These are phyloP conservation scores for Dunaliella sp. DNA, from an alignment of 139 green algal genomes.

Conservation along the genomic window DNA sequence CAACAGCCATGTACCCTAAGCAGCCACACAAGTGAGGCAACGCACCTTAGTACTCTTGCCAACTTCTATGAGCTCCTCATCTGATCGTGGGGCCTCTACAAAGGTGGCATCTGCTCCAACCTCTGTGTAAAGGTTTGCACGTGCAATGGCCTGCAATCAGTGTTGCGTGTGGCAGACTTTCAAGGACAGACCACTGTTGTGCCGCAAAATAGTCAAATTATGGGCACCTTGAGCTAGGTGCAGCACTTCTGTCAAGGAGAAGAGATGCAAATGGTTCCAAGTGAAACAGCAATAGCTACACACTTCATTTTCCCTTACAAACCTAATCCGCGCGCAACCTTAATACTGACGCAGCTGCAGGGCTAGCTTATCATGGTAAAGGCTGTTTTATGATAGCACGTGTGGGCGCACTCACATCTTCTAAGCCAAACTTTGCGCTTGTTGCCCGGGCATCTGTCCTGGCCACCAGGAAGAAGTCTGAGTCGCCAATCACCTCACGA, in stretches of 20 bases:
- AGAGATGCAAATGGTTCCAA: too few relatives aligned
- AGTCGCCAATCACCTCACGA: conserved; percentile 63
- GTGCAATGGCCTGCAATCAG: conserved; percentile 11
- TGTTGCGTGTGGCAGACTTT: too few relatives aligned
- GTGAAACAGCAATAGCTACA: too few relatives aligned
- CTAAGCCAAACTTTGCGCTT: conserved; percentile 57
- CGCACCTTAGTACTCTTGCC: conserved; percentile 49
- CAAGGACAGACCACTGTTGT: too few relatives aligned
- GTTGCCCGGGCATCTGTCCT: conserved; percentile 62
- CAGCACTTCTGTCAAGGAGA: neutral
- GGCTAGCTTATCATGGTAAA: too few relatives aligned
- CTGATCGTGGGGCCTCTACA: conserved; percentile 64
- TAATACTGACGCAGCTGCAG: too few relatives aligned
- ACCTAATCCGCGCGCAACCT: too few relatives aligned
- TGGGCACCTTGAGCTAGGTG: too few relatives aligned
- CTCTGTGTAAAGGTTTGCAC: conserved; percentile 72
- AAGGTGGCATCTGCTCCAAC: conserved; percentile 74
- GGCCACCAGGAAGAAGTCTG: conserved; percentile 83
- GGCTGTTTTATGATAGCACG: neutral
- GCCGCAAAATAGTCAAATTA: too few relatives aligned
- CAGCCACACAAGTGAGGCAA: conserved; percentile 3
- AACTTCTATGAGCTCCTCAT: conserved; percentile 67
- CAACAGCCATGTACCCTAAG: conserved; percentile 68
- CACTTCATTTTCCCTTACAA: too few relatives aligned
- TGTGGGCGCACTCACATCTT: conserved; percentile 8